phyloP scores from a whole-genome alignment of 2,329 filamentous ascomycete genomes.

The Xylariaceae sp. region DNA sequence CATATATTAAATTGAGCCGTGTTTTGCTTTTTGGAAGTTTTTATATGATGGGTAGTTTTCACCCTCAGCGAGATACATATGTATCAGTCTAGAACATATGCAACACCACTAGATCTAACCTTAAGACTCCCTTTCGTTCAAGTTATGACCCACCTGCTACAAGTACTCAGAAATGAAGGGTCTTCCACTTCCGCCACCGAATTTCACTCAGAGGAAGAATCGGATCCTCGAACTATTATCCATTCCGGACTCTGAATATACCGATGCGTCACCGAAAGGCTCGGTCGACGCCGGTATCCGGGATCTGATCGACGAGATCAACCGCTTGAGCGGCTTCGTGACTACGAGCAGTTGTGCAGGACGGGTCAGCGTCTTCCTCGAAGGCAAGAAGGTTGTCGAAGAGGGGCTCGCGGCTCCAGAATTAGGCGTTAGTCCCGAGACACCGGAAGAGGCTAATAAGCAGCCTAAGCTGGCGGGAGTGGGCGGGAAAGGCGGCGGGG shows the following conservation, averaged over 20 bases:
- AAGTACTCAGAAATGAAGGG: conserved; percentile 2
- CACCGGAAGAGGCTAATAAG: conserved; percentile 20
- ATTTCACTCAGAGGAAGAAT: conserved; percentile 66
- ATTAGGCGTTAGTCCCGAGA: conserved; percentile 16
- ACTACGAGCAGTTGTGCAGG: conserved; percentile 95
- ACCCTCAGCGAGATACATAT: too few species aligned
- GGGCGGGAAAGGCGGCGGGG: conserved; percentile 84
- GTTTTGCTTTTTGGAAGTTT: too few species aligned
- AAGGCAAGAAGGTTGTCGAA: conserved; percentile 61
- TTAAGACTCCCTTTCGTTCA: not conserved
- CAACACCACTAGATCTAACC: not conserved
- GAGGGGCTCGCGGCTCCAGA: conserved; percentile 20
- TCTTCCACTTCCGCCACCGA: conserved; percentile 28
- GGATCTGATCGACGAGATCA: conserved; percentile 77
- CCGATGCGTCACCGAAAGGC: conserved; percentile 86
- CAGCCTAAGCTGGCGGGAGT: conserved; percentile 56
- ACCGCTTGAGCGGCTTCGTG: conserved; percentile 72
- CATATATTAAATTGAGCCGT: too few species aligned
- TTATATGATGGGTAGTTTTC: too few species aligned
- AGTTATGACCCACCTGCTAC: not conserved
- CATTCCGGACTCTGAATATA: conserved; percentile 70
- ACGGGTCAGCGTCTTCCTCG: conserved; percentile 82
- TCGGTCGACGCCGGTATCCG: conserved; percentile 79
- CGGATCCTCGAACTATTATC: conserved; percentile 73
- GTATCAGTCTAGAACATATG: not conserved